Base-by-base conservation (phyloP, 2,329 filamentous ascomycete genomes). In the Apiospora sp. region DNA sequence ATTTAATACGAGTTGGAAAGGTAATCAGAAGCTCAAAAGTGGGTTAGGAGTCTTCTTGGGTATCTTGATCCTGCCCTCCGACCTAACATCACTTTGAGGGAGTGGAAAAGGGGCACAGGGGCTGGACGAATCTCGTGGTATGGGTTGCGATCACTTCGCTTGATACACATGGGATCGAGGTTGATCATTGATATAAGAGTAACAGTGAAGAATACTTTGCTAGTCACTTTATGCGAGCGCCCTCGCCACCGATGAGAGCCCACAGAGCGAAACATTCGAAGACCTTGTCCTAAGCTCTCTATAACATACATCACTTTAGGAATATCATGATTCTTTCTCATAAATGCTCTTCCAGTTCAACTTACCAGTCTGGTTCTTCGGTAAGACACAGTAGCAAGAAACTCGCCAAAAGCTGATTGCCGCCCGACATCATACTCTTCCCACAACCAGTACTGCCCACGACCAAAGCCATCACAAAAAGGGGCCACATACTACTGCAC, bases 401-500 rank as follows among this genome's bases (percentile, higher is more conserved):
- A 4, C 1, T 30, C 4, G 13, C 30, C 4, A 13, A 7, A 30
- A 30, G 14, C 24, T 19, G 24, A 16, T 30, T 13, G 14, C 2
- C 27, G 5, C 19, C 24, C 19, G 16, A 22, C 6, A 22, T 19
- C 16, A 34, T 22, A 12, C 27, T 12, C 4, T 54, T 13, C 51
- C 5, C 0, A 16, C 13, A 16, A 30, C 6, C n/a, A n/a, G n/a
- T n/a, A n/a, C n/a, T n/a, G n/a, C 51, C 5, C 0, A 16, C 13
- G 6, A 30, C 6, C 27, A 37, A 10, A 19, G 16, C 8, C 54
- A 61, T 37, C 30, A 22, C 30, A 37, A 61, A 34, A 51, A 8
- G 54, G 54, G 16, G 30, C 3, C 3, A 61, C 14, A 54, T 8
- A 58, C 1, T 22, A 16, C 12, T 5, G 2, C 34, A 41, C 22